Evolutionary conservation across 2,329 filamentous ascomycete species (phyloP).

Genomic region (Sporothrix protearum): DNA sequence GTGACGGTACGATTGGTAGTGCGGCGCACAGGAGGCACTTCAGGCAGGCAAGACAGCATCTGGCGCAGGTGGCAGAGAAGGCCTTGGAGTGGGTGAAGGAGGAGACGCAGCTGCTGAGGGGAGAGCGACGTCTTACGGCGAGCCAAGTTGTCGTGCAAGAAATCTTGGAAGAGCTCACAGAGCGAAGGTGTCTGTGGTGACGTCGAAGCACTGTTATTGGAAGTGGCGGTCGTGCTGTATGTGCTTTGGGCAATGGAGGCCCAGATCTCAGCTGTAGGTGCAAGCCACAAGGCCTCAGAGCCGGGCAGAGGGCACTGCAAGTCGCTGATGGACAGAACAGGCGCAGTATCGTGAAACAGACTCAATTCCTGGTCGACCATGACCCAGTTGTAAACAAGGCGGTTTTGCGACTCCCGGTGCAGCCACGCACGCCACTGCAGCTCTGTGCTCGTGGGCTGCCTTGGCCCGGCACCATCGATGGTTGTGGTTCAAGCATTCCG

Average conservation of each 20-base stretch:
- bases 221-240: conserved; percentile 44
- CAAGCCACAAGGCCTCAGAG: conserved; percentile 60
- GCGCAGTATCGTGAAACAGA: conserved; percentile 61
- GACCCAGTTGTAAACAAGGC: conserved; percentile 71
- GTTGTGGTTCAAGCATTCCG: conserved; percentile 58
- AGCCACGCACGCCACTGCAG: conserved; percentile 63
- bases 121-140: conserved; percentile 43
- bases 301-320: conserved; percentile 61
- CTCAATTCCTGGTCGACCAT: conserved; percentile 71
- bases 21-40: conserved; percentile 45
- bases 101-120: conserved; percentile 59
- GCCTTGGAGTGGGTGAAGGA: conserved; percentile 65
- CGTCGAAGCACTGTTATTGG: conserved; percentile 34
- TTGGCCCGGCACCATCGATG: conserved; percentile 43
- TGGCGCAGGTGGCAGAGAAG: conserved; percentile 63
- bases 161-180: conserved; percentile 63
- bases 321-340: conserved; percentile 62
- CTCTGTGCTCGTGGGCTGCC: conserved; percentile 44
- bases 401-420: conserved; percentile 59
- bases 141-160: conserved; percentile 61
- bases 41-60: conserved; percentile 62
- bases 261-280: conserved; percentile 58
- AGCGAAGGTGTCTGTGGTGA: conserved; percentile 55
- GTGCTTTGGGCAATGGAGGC: conserved; percentile 55
- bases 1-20: conserved; percentile 48